A percentile compares a stretch with the other conserved stretches of the same genome.
Evolutionary conservation across 495 filamentous ascomycete species (phyloP).

Genomic region (Daldinia concentrica): DNA sequence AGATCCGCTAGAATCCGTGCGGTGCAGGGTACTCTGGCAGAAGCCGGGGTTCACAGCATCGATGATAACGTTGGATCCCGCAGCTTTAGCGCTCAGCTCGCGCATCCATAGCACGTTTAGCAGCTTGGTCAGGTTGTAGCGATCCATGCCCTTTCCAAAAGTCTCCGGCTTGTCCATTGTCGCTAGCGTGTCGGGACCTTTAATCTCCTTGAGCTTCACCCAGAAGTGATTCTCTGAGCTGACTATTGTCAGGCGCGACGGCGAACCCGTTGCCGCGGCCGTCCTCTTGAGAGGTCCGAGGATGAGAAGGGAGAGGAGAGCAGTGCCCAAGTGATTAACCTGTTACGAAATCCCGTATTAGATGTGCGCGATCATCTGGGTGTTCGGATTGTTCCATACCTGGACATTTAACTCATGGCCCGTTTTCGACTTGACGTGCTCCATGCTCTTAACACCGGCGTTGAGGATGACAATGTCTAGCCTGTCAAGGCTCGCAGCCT

Average conservation of each 20-base stretch:
- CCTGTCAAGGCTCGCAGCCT: slow-evolving; percentile 18
- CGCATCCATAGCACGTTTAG: slow-evolving; percentile 38
- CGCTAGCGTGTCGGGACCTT: slow-evolving; percentile 10
- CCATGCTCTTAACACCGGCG: slow-evolving; percentile 32
- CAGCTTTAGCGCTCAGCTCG: slow-evolving; percentile 16
- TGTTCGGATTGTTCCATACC: slow-evolving; percentile 4
- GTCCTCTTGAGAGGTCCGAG: slow-evolving; percentile 25
- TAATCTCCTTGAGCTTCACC: slow-evolving; percentile 16
- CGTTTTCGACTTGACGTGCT: slow-evolving; percentile 19
- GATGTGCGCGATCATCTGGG: background rate
- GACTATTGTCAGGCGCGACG: slow-evolving; percentile 23
- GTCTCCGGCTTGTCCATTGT: slow-evolving; percentile 1
- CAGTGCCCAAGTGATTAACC: slow-evolving; percentile 33
- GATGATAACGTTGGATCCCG: slow-evolving; percentile 21
- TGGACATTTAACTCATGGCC: slow-evolving; percentile 30
- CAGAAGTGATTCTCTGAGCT: slow-evolving; percentile 31
- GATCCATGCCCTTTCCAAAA: slow-evolving; percentile 29
- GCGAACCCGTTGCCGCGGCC: slow-evolving; percentile 2
- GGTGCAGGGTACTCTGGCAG: slow-evolving; percentile 30
- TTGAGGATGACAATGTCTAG: slow-evolving; percentile 34
- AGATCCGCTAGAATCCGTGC: slow-evolving; percentile 16
- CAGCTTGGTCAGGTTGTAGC: slow-evolving; percentile 31
- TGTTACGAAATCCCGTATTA: background rate
- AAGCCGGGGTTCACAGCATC: slow-evolving; percentile 37
- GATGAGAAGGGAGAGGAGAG: slow-evolving; percentile 27